Conservation (phyloP, 805 yeast genomes). For the Metschnikowia borealis region DNA sequence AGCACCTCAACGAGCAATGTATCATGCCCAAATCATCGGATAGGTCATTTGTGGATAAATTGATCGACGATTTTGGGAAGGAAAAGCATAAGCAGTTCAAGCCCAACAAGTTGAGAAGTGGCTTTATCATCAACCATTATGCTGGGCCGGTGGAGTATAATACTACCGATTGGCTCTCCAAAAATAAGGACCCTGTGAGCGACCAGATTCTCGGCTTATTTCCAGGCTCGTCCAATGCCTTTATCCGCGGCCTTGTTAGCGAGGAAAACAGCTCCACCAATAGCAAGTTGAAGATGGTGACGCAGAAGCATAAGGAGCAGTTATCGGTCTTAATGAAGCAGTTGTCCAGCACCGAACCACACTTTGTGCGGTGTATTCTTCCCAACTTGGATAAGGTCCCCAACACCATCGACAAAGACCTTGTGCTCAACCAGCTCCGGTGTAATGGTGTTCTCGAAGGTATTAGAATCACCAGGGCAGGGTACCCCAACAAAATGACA, state of each 20-base stretch:
- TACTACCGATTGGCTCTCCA: slow-evolving; percentile 88
- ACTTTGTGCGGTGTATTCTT: slow-evolving; percentile 91
- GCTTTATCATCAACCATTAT: slow-evolving; percentile 84
- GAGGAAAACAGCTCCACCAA: slow-evolving; percentile 17
- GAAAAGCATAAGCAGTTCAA: slow-evolving; percentile 49
- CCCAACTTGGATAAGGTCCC: slow-evolving; percentile 81
- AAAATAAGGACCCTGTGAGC: slow-evolving; percentile 89
- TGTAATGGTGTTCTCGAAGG: slow-evolving; percentile 99
- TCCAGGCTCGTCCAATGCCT: slow-evolving; percentile 50
- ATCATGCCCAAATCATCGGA: slow-evolving; percentile 90
- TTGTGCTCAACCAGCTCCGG: slow-evolving; percentile 84
- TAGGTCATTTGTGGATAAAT: slow-evolving; percentile 72
- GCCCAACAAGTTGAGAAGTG: slow-evolving; percentile 69
- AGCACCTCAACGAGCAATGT: slow-evolving; percentile 90
- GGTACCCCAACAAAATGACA: slow-evolving; percentile 88
- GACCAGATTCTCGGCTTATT: slow-evolving; percentile 66
- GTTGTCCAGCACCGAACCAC: slow-evolving; percentile 81
- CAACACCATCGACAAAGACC: slow-evolving; percentile 61
- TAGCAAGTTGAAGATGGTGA: slow-evolving; percentile 58
- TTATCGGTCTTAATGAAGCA: slow-evolving; percentile 66
- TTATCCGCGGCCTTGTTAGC: slow-evolving; percentile 54
- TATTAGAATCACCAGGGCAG: slow-evolving; percentile 93
- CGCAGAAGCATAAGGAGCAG: slow-evolving; percentile 87
- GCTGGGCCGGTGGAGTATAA: slow-evolving; percentile 96
- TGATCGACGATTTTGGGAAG: slow-evolving; percentile 60